A percentile compares a stretch with the other conserved stretches of the same genome.
Evolutionary conservation across 2,329 filamentous ascomycete species (phyloP).

Genomic region (Aspergillus aculeatus): DNA sequence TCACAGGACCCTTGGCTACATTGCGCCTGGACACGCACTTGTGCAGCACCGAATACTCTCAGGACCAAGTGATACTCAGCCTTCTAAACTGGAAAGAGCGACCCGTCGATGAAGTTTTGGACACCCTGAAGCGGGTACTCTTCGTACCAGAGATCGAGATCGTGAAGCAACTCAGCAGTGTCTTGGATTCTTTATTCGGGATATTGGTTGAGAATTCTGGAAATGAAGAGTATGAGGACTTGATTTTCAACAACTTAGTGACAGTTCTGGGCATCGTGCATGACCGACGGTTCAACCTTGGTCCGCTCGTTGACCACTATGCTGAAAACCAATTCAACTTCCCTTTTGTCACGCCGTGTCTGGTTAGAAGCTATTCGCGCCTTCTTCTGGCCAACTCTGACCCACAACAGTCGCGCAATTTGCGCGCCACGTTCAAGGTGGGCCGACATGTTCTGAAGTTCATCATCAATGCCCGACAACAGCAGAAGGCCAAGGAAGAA

Average conservation of each 20-base stretch:
- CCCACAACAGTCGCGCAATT: constrained; percentile 74
- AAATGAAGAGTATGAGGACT: constrained; percentile 86
- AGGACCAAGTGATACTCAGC: constrained; percentile 81
- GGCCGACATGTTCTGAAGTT: constrained; percentile 91
- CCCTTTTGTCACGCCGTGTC: constrained; percentile 83
- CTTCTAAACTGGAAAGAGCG: constrained; percentile 83
- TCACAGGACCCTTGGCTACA: constrained; percentile 77
- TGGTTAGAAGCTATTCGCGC: constrained; percentile 82
- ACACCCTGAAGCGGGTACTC: constrained; percentile 75
- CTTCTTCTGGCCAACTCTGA: constrained; percentile 81
- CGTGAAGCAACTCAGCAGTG: constrained; percentile 85
- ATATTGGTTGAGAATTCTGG: constrained; percentile 89
- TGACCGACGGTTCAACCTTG: constrained; percentile 88
- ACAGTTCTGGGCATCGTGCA: constrained; percentile 90
- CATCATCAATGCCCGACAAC: constrained; percentile 81
- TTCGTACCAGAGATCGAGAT: constrained; percentile 98
- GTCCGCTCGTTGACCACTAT: constrained; percentile 87
- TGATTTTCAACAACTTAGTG: constrained; percentile 87
- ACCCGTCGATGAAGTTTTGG: constrained; percentile 67
- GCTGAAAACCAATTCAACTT: constrained; percentile 87
- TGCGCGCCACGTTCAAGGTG: constrained; percentile 92
- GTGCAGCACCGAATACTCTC: constrained; percentile 91
- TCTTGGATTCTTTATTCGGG: constrained; percentile 87
- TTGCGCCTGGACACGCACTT: constrained; percentile 79
- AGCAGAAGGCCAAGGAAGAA: constrained; percentile 85